Evolutionary conservation across 2,329 filamentous ascomycete genomes (phyloP), one percentile per base, ranked within the genome.

Genomic region (Sphaerulina musiva): DNA sequence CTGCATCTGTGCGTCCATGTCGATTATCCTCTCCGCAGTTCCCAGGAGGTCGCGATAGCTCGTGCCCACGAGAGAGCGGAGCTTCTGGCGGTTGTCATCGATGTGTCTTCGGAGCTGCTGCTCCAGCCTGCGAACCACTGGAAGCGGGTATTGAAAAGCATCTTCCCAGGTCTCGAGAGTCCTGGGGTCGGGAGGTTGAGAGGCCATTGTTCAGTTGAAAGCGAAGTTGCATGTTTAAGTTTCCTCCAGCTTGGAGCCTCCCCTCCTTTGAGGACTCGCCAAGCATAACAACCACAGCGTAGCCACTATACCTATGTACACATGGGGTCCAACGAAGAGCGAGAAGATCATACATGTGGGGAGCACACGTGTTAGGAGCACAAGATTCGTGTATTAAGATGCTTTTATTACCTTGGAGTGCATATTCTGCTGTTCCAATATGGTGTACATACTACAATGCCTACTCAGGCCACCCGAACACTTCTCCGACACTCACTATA

Each of bases 11-110:
- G 72, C 73, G 62, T 89, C 86, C 89, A 97, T 95, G 57, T 84
- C 80, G 51, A 96, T 86, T 62, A 97, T 97, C n/a, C 85, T 85
- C 72, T 96, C 91, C 51, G 92, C 92, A 0, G 92, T 96, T 49
- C 88, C 88, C 26, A 97, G 82, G 7, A 97, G 82, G 64, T 93
- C 89, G 62, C 92, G 87, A 72, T 97, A 97, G 66, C 82, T 81
- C 63, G 80, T 76, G 17, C 83, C 83, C 59, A 86, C 83, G 53
- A 86, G 76, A 60, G 80, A 79, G 62, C 83, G 78, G 63, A 86
- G 75, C 72, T 82, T 84, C 70, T 83, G 80, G 66, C 79, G 80
- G 70, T 85, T 85, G 62, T 80, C 81, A 46, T 78, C 73, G 60
- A 83, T 78, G 68, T 81, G 80, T 56, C 74, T 74, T 51, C 81